Evolutionary conservation across 2,329 filamentous ascomycete genomes (phyloP), one percentile per base, ranked within the genome.

Genomic region (Epichloe baconii): DNA sequence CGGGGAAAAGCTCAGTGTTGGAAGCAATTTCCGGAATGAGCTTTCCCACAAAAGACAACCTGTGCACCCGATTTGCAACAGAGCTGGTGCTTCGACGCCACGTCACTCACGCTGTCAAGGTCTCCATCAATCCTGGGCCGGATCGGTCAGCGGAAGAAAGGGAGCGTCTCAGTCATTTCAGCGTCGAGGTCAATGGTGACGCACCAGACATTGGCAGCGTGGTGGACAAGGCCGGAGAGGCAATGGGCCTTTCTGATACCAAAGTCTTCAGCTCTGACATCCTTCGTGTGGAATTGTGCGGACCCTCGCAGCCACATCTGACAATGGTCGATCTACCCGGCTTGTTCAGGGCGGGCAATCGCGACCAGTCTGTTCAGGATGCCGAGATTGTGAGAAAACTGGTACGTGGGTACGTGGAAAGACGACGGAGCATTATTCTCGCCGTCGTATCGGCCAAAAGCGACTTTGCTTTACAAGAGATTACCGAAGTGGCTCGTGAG

Each of bases 1-100:
- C 75, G 1, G 81, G 80, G 3, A 85, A 85, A 61, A 82, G 77
- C 51, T 83, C 79, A 0, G 78, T 83, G 0, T 71, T 85, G 0
- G 79, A 85, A 57, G 80, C 79, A 1, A 78, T 85, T 40, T 81
- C 80, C 0, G 73, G 77, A 3, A 71, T 85, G 2, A 70, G 72
- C 0, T 85, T 85, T 54, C 80, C 80, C 0, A 66, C 70, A 8
- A 77, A 79, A 23, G 75, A 77, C 49, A 76, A 72, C 38, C 59
- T 82, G 0, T 84, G 80, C 61, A 84, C 81, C 0, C 71, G 77
- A 0, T 84, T 85, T 54, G 74, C 80, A 0, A 85, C 79, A 0
- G 78, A 85, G 60, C 65, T 84, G 19, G 69, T 80, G 12, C 68
- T 85, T 4, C 73, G 79, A 17, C 71, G 72, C 10, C 64, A 64